Base-by-base conservation (phyloP, 1,284 basidiomycete genomes). In the Ceratobasidium theobromae region DNA sequence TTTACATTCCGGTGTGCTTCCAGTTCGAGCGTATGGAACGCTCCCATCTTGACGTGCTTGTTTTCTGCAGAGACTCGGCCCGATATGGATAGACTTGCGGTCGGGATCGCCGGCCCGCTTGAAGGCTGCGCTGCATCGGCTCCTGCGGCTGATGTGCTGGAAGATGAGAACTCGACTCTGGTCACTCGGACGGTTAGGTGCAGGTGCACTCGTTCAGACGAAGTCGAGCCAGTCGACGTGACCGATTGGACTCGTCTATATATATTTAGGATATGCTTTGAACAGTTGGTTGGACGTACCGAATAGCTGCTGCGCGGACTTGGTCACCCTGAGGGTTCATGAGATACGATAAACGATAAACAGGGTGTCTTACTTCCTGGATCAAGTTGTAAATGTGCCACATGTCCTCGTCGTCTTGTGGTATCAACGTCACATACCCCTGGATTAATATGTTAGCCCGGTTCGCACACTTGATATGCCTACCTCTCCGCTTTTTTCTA, bases 351-450 rank as follows among this genome's bases (percentile, higher is more conserved):
- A 67, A n/a, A 49, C 6, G 23, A 74, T n/a, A n/a, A n/a, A n/a
- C n/a, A n/a, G n/a, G n/a, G n/a, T n/a, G n/a, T n/a, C 78, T 73
- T 69, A 84, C 84, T 76, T 88, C 82, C 70, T 90, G 86, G 67
- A 99, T 96, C 67, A 99, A 82, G 78, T 99, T 98, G 78, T 98
- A 98, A n/a, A 98, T 82, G 81, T 99, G 96, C 93, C 96, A 99
- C 89, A 99, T 97, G 77, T 99, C 97, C 78, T 99, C 97, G 72
- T 97, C 93, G 73, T 96, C 93, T 76, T 98, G 91, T 27, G 93
- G 93, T 58, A 91, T 85, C 45, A 97, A 81, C n/a, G 86, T 91
- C 70, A 96, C 89, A 82, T 93, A 85, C 25, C 95, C 95, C 88
- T 94, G 73, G 16, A 69, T 23, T 25, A 64, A 41, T 49, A 45